A percentile compares a stretch with the other conserved stretches of the same genome.
Conservation (phyloP, 495 filamentous ascomycete genomes). For the Thermothielavioides terrestris region DNA sequence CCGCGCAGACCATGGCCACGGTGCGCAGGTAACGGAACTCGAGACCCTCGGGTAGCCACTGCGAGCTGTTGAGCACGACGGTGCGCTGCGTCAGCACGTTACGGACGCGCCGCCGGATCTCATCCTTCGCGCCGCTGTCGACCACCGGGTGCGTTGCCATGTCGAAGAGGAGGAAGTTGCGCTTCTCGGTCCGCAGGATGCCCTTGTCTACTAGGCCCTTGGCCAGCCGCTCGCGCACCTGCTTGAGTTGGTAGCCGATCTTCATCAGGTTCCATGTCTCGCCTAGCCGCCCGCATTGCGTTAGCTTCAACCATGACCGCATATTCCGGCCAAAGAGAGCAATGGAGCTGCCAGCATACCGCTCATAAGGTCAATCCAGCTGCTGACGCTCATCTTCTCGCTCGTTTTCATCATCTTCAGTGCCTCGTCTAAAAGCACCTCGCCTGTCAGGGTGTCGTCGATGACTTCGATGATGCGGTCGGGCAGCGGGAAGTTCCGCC, state of each 20-base stretch:
- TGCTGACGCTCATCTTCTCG: conserved; percentile 98
- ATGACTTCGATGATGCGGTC: conserved; percentile 94
- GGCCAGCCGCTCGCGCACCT: conserved; percentile 92
- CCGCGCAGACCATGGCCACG: conserved; percentile 92
- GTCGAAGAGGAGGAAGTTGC: conserved; percentile 98
- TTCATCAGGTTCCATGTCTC: conserved; percentile 99
- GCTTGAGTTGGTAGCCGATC: conserved; percentile 98
- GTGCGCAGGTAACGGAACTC: conserved; percentile 90
- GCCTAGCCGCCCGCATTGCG: conserved; percentile 43
- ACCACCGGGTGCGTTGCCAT: conserved; percentile 99
- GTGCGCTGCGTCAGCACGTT: conserved; percentile 90
- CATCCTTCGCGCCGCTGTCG: conserved; percentile 93
- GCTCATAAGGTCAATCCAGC: conserved; percentile 97
- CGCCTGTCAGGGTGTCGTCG: conserved; percentile 93
- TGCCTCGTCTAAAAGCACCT: conserved; percentile 95
- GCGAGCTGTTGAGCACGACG: conserved; percentile 71
- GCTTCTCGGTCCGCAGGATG: conserved; percentile 95
- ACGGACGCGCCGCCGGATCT: conserved; percentile 84
- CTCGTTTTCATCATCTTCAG: conserved; percentile 99
- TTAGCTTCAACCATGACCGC: background rate
- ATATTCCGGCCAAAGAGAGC: background rate
- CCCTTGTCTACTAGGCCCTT: conserved; percentile 99
- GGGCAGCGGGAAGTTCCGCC: conserved; percentile 82
- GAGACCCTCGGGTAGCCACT: conserved; percentile 86
- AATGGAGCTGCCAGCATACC: conserved; percentile 46